phyloP scores from a whole-genome alignment of 78 protist genomes.

The Chrysochromulina parva region DNA sequence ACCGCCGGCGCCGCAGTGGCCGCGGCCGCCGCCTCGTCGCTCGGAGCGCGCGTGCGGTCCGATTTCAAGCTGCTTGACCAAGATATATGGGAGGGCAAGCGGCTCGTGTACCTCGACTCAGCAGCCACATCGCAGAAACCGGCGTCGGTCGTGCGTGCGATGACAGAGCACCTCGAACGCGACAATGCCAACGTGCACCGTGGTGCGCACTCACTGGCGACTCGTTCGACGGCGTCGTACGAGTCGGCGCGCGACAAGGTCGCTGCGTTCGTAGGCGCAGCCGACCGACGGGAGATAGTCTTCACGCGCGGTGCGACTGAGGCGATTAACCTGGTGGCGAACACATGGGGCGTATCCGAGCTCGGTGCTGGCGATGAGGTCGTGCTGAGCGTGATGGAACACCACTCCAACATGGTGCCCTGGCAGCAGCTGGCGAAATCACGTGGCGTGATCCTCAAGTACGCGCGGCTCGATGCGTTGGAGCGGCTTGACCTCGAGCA shows the following conservation, averaged over 20 bases:
- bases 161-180: not conserved
- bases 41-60: constrained; percentile 9
- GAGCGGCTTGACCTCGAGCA: constrained; percentile 22
- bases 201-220: constrained; percentile 37
- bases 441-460: not conserved
- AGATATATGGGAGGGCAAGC: not conserved
- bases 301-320: constrained; percentile 65
- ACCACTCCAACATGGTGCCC: constrained; percentile 66
- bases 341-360: not conserved
- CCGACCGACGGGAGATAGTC: constrained; percentile 28
- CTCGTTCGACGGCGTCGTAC: constrained; percentile 24
- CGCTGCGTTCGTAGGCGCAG: constrained; percentile 37
- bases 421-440: constrained; percentile 54
- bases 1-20: no score
- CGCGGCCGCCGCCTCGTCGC: not conserved
- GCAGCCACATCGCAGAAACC: constrained; percentile 66
- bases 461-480: constrained; percentile 3
- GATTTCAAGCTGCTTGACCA: constrained; percentile 33
- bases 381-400: constrained; percentile 55
- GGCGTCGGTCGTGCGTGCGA: not conserved
- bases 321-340: constrained; percentile 57
- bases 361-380: constrained; percentile 41
- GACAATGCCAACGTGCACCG: constrained; percentile 50
- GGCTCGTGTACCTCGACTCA: constrained; percentile 55
- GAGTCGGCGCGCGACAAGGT: constrained; percentile 39